These are phyloP conservation scores for Metschnikowia cubensis DNA, from an alignment of 805 yeast genomes.

Conservation along the genomic window DNA sequence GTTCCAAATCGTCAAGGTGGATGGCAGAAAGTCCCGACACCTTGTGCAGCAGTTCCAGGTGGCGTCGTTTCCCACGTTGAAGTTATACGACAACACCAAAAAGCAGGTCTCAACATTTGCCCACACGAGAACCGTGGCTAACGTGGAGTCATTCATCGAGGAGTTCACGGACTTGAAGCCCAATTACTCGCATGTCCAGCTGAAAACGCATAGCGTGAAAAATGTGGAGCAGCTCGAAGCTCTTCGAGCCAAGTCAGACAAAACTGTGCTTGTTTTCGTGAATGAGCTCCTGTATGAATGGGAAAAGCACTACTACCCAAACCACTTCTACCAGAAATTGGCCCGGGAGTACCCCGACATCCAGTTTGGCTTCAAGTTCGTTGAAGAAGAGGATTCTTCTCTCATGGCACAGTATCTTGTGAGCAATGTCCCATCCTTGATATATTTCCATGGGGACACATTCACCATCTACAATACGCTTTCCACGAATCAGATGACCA, in stretches of 20 bases:
- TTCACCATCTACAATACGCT: conserved; percentile 25
- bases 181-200: neutral
- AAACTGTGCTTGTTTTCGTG: conserved; percentile 12
- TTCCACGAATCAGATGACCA: conserved; percentile 18
- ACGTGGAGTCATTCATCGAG: conserved; percentile 11
- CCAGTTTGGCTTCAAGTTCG: conserved; percentile 25
- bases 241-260: neutral
- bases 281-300: conserved; percentile 22
- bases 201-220: neutral
- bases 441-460: conserved; percentile 22
- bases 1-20: conserved; percentile 31
- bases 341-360: conserved; percentile 15
- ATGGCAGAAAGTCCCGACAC: conserved; percentile 26
- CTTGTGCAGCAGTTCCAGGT: conserved; percentile 39
- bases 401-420: conserved; percentile 25
- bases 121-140: conserved; percentile 18
- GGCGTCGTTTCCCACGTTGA: conserved; percentile 46
- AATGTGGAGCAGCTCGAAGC: conserved; percentile 3
- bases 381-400: conserved; percentile 19
- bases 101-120: conserved; percentile 36
- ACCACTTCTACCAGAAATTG: conserved; percentile 33
- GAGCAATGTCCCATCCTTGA: conserved; percentile 31
- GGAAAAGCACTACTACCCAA: conserved; percentile 29
- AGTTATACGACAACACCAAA: conserved; percentile 41
- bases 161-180: conserved; percentile 9